Evolutionary conservation across 148 eudicot species (phyloP), one percentile per base, ranked within the genome.

Genomic region (Vaccinium myrtillus): DNA sequence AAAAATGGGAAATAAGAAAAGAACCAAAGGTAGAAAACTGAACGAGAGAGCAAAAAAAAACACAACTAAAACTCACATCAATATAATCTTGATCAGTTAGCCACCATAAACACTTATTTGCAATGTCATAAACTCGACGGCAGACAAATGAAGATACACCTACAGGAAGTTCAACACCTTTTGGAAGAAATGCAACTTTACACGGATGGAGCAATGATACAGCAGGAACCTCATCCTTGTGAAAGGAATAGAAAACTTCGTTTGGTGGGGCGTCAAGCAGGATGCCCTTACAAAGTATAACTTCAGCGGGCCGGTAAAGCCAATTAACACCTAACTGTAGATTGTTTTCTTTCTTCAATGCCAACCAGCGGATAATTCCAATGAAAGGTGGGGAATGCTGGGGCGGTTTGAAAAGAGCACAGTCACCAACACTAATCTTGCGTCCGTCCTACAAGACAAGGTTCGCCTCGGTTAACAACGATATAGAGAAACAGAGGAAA

Each of bases 201-300:
- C 98, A 97, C 55, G 94, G 98, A 93, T 93, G 98, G 58, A 95
- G 92, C 83, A 95, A 83, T 25, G 96, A 94, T 77, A 93, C 93
- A 88, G 98, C 98, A 87, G 96, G 91, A 89, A 90, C 90, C 90
- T 95, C 93, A 90, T 91, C 96, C 90, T 89, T 90, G 76, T 91
- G 95, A 77, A 97, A 93, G 14, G 98, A 96, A 86, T 95, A 95
- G 67, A 95, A 95, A 19, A 93, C 89, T 88, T 94, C 94, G 96
- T 95, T 93, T 69, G 95, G 96, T 84, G 93, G 88, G 83, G 93
- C 89, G 79, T 92, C 96, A 84, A 88, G 80, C 63, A 87, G 87
- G 90, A 85, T 87, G 92, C 93, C 95, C 89, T 91, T 91, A 78
- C 87, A 84, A 86, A 92, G 94, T 84, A 83, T 91, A 61, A 93